These are phyloP conservation scores for Tetragonia tetragonoides DNA, from an alignment of 148 eudicot genomes.

Conservation along the genomic window DNA sequence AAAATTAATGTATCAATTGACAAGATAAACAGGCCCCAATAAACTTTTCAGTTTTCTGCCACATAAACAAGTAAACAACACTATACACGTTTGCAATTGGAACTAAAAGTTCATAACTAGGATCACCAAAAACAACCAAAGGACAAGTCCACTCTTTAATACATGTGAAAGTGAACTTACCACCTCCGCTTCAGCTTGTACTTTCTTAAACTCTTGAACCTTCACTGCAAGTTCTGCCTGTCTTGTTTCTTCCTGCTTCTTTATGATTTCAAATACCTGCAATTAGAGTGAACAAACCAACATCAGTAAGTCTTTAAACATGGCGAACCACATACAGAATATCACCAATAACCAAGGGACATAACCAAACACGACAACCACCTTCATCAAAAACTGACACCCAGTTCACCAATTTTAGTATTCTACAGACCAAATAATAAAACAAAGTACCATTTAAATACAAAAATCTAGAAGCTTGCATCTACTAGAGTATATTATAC, in stretches of 20 bases:
- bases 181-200: conserved; percentile 63
- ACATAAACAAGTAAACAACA: background rate
- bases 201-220: conserved; percentile 52
- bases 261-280: conserved; percentile 28
- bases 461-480: background rate
- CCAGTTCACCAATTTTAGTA: background rate
- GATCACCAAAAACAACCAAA: conserved; percentile 2
- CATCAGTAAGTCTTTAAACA: background rate
- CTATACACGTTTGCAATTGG: background rate
- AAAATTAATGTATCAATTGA: background rate
- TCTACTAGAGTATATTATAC: background rate
- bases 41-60: background rate
- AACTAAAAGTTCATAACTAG: background rate
- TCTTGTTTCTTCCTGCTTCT: conserved; percentile 72
- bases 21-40: background rate
- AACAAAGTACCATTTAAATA: background rate
- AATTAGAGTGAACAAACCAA: background rate
- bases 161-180: conserved; percentile 37
- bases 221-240: conserved; percentile 49
- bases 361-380: background rate
- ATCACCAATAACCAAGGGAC: background rate
- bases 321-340: background rate
- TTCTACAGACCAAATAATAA: background rate
- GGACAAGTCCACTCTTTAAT: background rate
- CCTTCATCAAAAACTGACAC: background rate